Base-by-base conservation (phyloP, 2,329 filamentous ascomycete genomes). In the Aspergillus hortae region DNA sequence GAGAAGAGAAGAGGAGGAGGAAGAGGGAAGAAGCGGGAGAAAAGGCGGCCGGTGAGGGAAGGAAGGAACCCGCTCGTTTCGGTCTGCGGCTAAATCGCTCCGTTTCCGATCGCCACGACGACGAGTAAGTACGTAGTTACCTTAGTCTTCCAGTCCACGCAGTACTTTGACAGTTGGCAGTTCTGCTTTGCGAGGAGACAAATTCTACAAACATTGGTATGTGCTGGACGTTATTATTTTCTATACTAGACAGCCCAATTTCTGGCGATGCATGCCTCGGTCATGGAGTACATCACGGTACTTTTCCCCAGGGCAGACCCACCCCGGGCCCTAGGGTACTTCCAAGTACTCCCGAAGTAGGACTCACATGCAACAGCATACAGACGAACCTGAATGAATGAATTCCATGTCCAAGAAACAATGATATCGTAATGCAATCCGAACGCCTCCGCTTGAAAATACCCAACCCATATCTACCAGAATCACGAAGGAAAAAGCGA, bases 381-480 rank as follows among this genome's bases (percentile, higher is more conserved):
- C 23, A 38, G 45, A 45, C 41, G 17, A 23, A 36, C 48, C 27
- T 6, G 23, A 23, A 23, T 23, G 23, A 44, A 49, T 27, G 43
- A 48, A 51, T 48, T 52, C 36, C 27, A 30, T 9, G 23, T 30
- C 27, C 27, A 30, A 11, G 5, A 23, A 30, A 46, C 40, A 48
- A 19, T 41, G 23, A 56, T 46, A 55, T 48, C 25, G 19, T 43
- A 36, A 55, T 48, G 19, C 49, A 51, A 45, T 51, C 57, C 51
- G 46, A 67, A 68, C 67, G 61, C 67, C 65, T 49, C 59, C 65
- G 65, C 66, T 68, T 59, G 64, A 61, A 59, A 55, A 48, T 9
- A 30, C 10, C 27, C 10, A 30, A 30, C 6, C 27, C 27, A 48
- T 49, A 56, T 51, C 47, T 30, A 46, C 21, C 25, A 46, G 40